Evolutionary conservation across 805 yeast genomes (phyloP), one percentile per base, ranked within the genome.

Genomic region (Citeromyces matritensis): DNA sequence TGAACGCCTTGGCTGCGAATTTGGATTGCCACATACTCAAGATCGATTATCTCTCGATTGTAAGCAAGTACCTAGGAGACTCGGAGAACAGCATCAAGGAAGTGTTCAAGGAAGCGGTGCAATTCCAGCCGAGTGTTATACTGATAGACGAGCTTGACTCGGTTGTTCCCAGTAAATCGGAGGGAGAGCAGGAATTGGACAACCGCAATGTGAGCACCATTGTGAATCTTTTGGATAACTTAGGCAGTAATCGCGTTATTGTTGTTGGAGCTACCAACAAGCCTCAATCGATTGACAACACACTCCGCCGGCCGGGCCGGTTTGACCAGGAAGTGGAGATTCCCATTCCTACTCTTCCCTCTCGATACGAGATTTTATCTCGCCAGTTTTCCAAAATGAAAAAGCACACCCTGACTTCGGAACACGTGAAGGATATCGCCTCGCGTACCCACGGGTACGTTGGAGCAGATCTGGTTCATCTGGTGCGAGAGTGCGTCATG

Each of bases 121-220:
- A 68, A 42, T 88, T 68, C 48, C 94, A 86, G 42, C 99, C 99
- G 1, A 60, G 93, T 1, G 73, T 91, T 13, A 69, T 91, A 6
- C 73, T 91, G 42, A 73, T 91, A 47, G 99, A 91, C 53, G 98
- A 91, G 48, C 73, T 91, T 26, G 98, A 91, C 50, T 82, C 95
- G 1, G 51, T 91, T 25, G 94, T 84, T 0, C 98, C 98, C 4
- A 73, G 69, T 39, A 60, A 95, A 34, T 75, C 73, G 31, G 69
- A 71, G 37, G 96, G 86, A 43, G 95, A 84, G 35, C 63, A 85
- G 2, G 96, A 88, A 47, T 80, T 85, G 0, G 97, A 91, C 47
- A 69, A 81, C 28, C 57, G 98, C 38, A 85, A 91, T 2, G 93
- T 88, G 15, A 91, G 96, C 0, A 85, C 96, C 0, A 50, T 91